Evolutionary conservation across 306 rosid genomes (phyloP), one percentile per base, ranked within the genome.

Genomic region (Argentina anserina): DNA sequence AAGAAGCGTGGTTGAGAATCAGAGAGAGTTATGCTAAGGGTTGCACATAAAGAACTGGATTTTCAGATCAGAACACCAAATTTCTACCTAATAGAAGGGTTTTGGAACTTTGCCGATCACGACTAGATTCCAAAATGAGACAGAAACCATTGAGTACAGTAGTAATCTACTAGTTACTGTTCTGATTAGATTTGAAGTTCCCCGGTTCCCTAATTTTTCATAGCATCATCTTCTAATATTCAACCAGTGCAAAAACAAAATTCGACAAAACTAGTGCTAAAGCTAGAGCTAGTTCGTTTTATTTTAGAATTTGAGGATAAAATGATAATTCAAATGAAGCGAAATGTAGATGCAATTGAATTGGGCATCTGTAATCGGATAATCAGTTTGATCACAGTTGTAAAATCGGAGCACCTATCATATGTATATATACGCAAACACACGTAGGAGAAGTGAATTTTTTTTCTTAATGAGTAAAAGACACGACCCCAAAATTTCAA

Each of bases 1-100:
- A 49, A 33, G 63, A 50, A 13, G 10, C 1, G 64, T 28, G 36
- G 10, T 28, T 5, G 39, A 59, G 39, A 21, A 59, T 29, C 39
- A 14, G 39, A 59, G 31, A 21, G 34, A 59, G 6, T 26, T 28
- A 0, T 59, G 21, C 39, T 0, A 59, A 28, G 39, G 39, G n/a
- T n/a, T 49, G 61, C 61, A 28, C 61, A 47, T 31, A 33, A 49
- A n/a, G 29, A 69, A 45, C 61, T 69, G 20, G 20, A 69, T 33
- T 8, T 33, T 17, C 41, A 33, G 41, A 33, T n/a, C n/a, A n/a
- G n/a, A 61, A 61, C 66, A 61, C 33, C 42, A 25, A 62, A 34
- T 60, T 62, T 26, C 43, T 34, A 20, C 15, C 42, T 33, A 62
- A 18, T 8, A 15, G 25, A 62, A 18, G 42, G 43, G 67, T 3